Evolutionary conservation across 768 basidiomycete genomes (phyloP).

Genomic region (Lentinula sp.): DNA sequence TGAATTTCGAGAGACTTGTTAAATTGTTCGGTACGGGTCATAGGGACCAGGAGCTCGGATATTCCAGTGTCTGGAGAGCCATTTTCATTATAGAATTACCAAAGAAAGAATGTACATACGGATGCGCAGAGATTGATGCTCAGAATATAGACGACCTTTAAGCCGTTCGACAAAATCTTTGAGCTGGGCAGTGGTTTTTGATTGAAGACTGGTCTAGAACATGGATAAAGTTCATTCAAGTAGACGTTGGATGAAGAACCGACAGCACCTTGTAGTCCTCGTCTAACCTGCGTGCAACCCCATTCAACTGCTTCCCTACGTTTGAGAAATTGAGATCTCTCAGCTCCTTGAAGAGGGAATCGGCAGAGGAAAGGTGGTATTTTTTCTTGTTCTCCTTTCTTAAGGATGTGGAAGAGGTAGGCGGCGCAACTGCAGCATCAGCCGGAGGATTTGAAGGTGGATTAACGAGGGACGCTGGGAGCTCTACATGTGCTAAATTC

Average conservation of each 20-base stretch:
- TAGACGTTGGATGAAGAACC: no score
- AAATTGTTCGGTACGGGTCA: slow-evolving; percentile 83
- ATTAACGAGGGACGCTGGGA: slow-evolving; percentile 65
- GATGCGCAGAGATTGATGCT: slow-evolving; percentile 83
- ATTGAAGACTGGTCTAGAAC: slow-evolving; percentile 69
- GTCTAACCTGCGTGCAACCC: slow-evolving; percentile 78
- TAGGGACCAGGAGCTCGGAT: slow-evolving; percentile 84
- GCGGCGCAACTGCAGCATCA: slow-evolving; percentile 28
- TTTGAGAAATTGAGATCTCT: slow-evolving; percentile 90
- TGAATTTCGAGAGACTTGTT: slow-evolving; percentile 92
- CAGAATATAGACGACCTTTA: slow-evolving; percentile 77
- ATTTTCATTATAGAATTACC: not conserved
- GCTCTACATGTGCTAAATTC: slow-evolving; percentile 64
- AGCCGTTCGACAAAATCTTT: slow-evolving; percentile 94
- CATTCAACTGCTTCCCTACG: slow-evolving; percentile 77
- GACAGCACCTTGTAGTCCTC: slow-evolving; percentile 79
- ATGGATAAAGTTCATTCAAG: not conserved
- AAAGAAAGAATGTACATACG: slow-evolving; percentile 52
- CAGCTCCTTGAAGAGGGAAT: slow-evolving; percentile 77
- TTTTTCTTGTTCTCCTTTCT: slow-evolving; percentile 86
- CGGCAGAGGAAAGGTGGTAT: slow-evolving; percentile 73
- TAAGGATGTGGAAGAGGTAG: slow-evolving; percentile 41
- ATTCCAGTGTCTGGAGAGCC: slow-evolving; percentile 73
- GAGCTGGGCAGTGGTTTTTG: slow-evolving; percentile 88
- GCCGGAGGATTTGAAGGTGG: slow-evolving; percentile 44